Base-by-base conservation (phyloP, 2,329 filamentous ascomycete species). In the Dactylellina sp. region DNA sequence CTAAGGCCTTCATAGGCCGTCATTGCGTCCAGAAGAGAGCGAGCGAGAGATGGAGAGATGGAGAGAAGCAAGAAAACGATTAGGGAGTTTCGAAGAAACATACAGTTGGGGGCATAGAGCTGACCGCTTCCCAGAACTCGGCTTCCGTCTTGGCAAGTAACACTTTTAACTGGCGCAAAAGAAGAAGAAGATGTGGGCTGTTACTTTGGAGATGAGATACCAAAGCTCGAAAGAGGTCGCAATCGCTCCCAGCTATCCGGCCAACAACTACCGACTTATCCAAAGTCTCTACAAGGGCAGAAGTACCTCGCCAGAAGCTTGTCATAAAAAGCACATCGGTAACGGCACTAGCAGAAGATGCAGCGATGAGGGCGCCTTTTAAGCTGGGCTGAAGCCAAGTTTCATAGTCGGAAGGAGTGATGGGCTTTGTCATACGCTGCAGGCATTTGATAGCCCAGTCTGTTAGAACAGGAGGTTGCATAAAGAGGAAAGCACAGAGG, bases 111-210 rank as follows among this genome's bases (percentile, higher is more conserved):
- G 68, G 68, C 68, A 72, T 72, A 1, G 68, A 72, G 46, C 68
- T 50, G 7, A 72, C 77, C 16, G 76, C 75, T 55, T 78, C 77
- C 77, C 77, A 79, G 39, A 79, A 77, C 47, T 78, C 76, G 32
- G 71, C 64, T n/a, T 74, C 75, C 16, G 78, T 66, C 52, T 78
- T 77, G 25, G 55, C 50, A 71, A 79, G 77, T 5, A 79, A 75
- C 24, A 68, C 55, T 22, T 77, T 76, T 25, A 78, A 74, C 32
- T 77, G 62, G 14, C 76, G 75, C 50, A 79, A 62, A 9, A 79
- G 64, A 18, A 75, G 44, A 35, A 75, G 75, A 24, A 78, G 63
- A 46, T 76, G 76, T 20, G 75, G 64, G 28, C 72, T 65, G 28
- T 76, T 77, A 35, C 71, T 71, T 22, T 76, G 76, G n/a, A 77